phyloP scores from a whole-genome alignment of 306 rosid species.

The Cucurbita argyrosperma region DNA sequence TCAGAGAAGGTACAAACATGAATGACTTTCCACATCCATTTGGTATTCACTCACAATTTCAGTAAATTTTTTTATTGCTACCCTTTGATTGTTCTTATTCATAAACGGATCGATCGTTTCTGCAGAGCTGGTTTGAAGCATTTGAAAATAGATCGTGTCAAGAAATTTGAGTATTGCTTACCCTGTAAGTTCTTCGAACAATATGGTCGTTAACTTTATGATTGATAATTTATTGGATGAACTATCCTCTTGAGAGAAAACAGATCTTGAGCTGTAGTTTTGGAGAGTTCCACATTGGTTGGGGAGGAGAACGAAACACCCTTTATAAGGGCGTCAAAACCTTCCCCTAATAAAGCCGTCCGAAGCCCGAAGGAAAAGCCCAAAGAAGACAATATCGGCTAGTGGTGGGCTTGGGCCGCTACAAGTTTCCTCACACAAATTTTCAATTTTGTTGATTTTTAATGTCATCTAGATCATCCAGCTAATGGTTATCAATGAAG shows the following conservation, averaged over 20 bases:
- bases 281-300: too few relatives aligned
- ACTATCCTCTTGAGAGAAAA: neutral
- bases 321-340: too few relatives aligned
- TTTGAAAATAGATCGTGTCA: slow-evolving; percentile 65
- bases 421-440: neutral
- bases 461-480: neutral
- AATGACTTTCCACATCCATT: neutral
- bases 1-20: slow-evolving; percentile 53
- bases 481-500: neutral
- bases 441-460: neutral
- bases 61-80: neutral
- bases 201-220: neutral
- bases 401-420: too few relatives aligned
- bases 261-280: neutral
- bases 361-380: too few relatives aligned
- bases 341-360: too few relatives aligned
- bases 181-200: slow-evolving; percentile 46
- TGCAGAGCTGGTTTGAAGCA: slow-evolving; percentile 72
- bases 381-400: too few relatives aligned
- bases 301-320: too few relatives aligned
- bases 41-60: too few relatives aligned
- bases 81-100: neutral
- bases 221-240: neutral
- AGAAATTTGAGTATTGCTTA: slow-evolving; percentile 79
- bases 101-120: neutral